Evolutionary conservation across 331 rosid genomes (phyloP).

Genomic region (Rhamnella rubrinervis): DNA sequence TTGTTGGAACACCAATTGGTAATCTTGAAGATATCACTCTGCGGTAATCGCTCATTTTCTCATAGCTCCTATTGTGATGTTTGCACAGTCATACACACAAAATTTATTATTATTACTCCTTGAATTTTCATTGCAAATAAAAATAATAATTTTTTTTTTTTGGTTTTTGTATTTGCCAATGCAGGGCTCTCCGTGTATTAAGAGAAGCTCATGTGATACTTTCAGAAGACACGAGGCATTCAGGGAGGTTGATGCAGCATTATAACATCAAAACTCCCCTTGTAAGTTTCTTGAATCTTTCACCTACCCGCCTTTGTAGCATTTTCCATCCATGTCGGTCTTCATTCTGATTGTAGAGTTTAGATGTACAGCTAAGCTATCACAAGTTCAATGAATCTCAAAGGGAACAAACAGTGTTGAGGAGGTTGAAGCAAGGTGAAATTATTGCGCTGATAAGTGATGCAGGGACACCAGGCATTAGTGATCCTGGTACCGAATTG

Average conservation of each 20-base stretch:
- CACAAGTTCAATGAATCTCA: slow-evolving; percentile 90
- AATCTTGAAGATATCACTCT: slow-evolving; percentile 78
- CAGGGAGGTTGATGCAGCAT: slow-evolving; percentile 81
- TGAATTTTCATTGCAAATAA: too few relatives aligned
- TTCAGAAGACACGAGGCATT: slow-evolving; percentile 92
- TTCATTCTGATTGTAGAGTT: slow-evolving; percentile 28
- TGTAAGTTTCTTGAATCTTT: slow-evolving; percentile 38
- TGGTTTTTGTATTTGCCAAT: slow-evolving; percentile 4
- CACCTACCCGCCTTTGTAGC: not conserved
- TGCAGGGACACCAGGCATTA: slow-evolving; percentile 90
- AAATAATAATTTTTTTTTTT: not conserved
- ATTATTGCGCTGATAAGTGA: slow-evolving; percentile 82
- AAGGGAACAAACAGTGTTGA: slow-evolving; percentile 75
- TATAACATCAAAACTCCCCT: slow-evolving; percentile 82
- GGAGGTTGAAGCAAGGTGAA: slow-evolving; percentile 82
- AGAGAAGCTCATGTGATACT: slow-evolving; percentile 78
- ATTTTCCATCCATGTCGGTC: not conserved
- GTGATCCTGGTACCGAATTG: slow-evolving; percentile 91
- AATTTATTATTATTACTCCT: too few relatives aligned
- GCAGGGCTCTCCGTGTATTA: slow-evolving; percentile 80
- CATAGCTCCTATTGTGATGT: not conserved
- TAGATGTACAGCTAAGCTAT: slow-evolving; percentile 78
- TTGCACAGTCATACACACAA: too few relatives aligned
- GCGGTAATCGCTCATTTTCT: slow-evolving; percentile 39
- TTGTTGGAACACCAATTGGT: slow-evolving; percentile 92